Base-by-base conservation (phyloP, 768 basidiomycete genomes). In the Porphyrellus cyaneotinctus region DNA sequence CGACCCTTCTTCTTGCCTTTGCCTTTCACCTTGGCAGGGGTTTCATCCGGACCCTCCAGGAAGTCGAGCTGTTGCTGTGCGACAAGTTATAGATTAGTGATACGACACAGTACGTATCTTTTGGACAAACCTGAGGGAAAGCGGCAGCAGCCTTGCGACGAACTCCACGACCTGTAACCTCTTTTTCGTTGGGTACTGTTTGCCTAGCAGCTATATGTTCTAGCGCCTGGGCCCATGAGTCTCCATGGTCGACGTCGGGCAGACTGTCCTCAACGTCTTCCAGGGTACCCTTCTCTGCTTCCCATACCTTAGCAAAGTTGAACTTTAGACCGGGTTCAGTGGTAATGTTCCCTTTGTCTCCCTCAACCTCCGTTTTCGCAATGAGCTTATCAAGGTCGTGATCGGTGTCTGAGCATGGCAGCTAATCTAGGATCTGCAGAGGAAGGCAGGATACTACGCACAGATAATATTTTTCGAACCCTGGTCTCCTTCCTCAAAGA, bases 221-320 rank as follows among this genome's bases (percentile, higher is more conserved):
- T 41, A 94, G 69, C 11, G 89, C 82, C 48, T 81, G 78, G 12
- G 85, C 79, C 93, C 91, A 95, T n/a, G 91, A 90, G 66, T 91
- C 86, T 28, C 73, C 76, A 49, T 84, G 77, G 42, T 82, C 83
- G 15, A 65, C 56, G 6, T 72, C 73, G 2, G 65, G 65, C 4
- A 75, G 61, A 7, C 72, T 75, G 42, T 87, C 87, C 31, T 72
- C 76, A 20, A 91, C 64, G 15, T 89, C 87, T 64, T 87, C 87
- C 43, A 90, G 68, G 3, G 73, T 62, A 49, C 86, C 86, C 63
- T 87, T 86, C 54, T 87, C 83, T 22, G 87, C 83, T 1, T 87
- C 82, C 95, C 95, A 97, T 38, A 97, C 79, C 67, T 95, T 94
- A 12, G 95, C 93, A 62, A 95, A 95, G 7, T 81, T 81, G 66